Base-by-base conservation (phyloP, 495 filamentous ascomycete genomes). In the Arthonia radiata region DNA sequence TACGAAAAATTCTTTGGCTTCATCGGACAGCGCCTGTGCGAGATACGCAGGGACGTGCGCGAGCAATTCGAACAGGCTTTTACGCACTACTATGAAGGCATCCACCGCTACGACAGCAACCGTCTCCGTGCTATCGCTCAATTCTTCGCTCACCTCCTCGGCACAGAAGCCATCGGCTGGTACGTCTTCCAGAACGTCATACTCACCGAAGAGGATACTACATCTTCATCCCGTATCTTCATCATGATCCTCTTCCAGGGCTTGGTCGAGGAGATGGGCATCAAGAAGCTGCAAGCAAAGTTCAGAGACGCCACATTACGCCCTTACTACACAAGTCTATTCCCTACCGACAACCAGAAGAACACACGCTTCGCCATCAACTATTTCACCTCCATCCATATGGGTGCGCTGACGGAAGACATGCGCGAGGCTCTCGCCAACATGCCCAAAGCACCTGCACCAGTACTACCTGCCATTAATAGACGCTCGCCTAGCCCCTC, bases 351-450 rank as follows among this genome's bases (percentile, higher is more conserved):
- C 40, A 77, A 83, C 40, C 67, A 78, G 5, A 66, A 73, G 31
- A 79, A 91, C 47, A 83, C 78, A 9, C 69, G 86, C 23, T 99
- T 99, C 56, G 77, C 83, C 12, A 89, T 94, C 65, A 99, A 99
- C 47, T 99, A 90, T 53, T 94, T 94, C 48, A 99, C 86, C 5
- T 79, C 76, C 37, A 83, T 99, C 44, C 79, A 80, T 32, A 81
- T 99, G 71, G 86, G 86, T 47, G 65, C 59, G 17, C 51, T 99
- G 36, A 99, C 86, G 8, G 89, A 94, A 36, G 75, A 80, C 36
- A 92, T 94, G 83, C 67, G 86, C 38, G 77, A 80, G 37, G 67
- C 66, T 42, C 53, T 94, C 29, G 76, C 80, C 43, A 91, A 80
- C 40, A 63, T 74, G 39, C 75, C 83, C 13, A 74, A 77, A 38